Conservation (phyloP, 73 alveolate genomes). For the Paramecium primaurelia region DNA sequence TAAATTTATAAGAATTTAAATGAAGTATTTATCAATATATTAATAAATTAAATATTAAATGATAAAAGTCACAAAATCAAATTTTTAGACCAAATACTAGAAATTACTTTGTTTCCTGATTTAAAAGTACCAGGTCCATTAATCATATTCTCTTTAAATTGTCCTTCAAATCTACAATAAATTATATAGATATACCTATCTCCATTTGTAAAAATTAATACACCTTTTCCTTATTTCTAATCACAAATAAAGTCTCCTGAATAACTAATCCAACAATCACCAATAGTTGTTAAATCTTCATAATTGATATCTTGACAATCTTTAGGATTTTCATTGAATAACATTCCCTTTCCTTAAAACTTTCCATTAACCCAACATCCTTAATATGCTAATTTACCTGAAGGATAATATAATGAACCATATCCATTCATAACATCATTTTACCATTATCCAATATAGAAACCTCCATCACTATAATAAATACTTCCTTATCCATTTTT, state of each 20-base stretch:
- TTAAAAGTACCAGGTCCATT: conserved; percentile 9
- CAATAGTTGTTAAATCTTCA: not conserved
- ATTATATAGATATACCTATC: not conserved
- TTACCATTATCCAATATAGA: conserved; percentile 39
- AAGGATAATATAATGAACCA: conserved; percentile 42
- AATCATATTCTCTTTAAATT: not conserved
- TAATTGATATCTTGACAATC: not conserved
- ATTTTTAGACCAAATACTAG: not conserved
- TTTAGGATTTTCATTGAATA: conserved; percentile 28
- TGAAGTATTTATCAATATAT: no score
- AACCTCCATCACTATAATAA: conserved; percentile 1
- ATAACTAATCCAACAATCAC: conserved; percentile 10
- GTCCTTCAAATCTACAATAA: conserved; percentile 18
- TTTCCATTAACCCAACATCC: conserved; percentile 10
- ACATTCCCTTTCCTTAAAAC: conserved; percentile 30
- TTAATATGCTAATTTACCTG: conserved; percentile 36
- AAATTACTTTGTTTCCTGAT: not conserved
- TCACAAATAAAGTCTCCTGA: not conserved
- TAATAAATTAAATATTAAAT: not conserved
- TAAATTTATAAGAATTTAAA: no score
- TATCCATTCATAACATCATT: conserved; percentile 14
- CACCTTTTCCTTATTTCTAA: conserved; percentile 22
- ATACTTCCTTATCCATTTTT: conserved; percentile 27
- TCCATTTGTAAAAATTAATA: conserved; percentile 3
- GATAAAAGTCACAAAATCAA: not conserved